These are phyloP conservation scores for Pythium aristosporum DNA, from an alignment of 352 stramenopile genomes.

Conservation along the genomic window DNA sequence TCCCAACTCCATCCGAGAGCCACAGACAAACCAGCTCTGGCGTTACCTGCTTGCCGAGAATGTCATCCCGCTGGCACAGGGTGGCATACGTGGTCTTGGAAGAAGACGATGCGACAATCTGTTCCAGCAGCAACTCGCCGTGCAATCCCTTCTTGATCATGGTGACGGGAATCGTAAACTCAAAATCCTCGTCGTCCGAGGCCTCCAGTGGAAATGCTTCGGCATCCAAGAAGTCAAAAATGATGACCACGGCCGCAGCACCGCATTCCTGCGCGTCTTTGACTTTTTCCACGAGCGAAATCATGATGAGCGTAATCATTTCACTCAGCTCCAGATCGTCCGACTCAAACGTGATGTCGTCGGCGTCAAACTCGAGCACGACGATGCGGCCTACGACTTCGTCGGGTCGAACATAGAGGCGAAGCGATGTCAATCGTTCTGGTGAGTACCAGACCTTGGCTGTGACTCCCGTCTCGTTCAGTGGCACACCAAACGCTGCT, in stretches of 20 bases:
- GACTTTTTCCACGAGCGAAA: conserved; percentile 65
- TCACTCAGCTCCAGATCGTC: conserved; percentile 55
- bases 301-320: conserved; percentile 65
- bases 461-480: conserved; percentile 36
- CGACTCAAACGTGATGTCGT: conserved; percentile 51
- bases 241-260: conserved; percentile 49
- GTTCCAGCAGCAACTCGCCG: conserved; percentile 53
- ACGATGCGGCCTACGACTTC: conserved; percentile 63
- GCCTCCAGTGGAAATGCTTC: conserved; percentile 63
- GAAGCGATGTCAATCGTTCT: conserved; percentile 55
- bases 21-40: neutral
- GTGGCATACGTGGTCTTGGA: conserved; percentile 36
- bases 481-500: conserved; percentile 45
- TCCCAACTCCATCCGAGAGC: neutral
- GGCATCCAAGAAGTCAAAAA: conserved; percentile 71
- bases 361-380: conserved; percentile 68
- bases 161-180: conserved; percentile 60
- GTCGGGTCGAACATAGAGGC: conserved; percentile 65
- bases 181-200: conserved; percentile 49
- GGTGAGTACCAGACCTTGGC: conserved; percentile 66
- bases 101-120: conserved; percentile 28
- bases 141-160: conserved; percentile 63
- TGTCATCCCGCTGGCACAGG: conserved; percentile 65
- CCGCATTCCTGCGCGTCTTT: conserved; percentile 68
- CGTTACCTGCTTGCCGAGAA: conserved; percentile 64